A percentile compares a stretch with the other conserved stretches of the same genome.
These are phyloP conservation scores for Fusarium xyrophilum DNA, from an alignment of 2,329 filamentous ascomycete species.

Conservation along the genomic window DNA sequence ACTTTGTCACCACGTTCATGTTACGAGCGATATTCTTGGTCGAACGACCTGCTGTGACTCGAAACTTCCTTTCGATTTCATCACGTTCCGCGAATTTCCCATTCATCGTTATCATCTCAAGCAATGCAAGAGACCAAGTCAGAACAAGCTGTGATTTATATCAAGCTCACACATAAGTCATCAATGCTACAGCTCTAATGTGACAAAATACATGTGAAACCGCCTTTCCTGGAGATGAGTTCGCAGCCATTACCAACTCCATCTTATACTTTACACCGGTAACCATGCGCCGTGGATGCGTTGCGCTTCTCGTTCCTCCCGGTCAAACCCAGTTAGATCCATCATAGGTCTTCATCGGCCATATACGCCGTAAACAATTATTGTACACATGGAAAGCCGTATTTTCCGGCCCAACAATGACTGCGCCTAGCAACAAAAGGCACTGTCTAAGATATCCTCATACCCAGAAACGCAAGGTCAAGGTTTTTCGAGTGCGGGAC, in stretches of 20 bases:
- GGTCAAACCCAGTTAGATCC: slow-evolving; percentile 33
- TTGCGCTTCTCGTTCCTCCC: slow-evolving; percentile 28
- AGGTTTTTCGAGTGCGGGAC: slow-evolving; percentile 14
- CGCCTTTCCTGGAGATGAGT: slow-evolving; percentile 43
- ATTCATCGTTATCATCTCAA: neutral
- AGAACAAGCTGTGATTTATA: neutral
- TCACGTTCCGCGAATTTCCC: neutral
- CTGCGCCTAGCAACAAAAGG: slow-evolving; percentile 28
- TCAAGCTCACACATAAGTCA: slow-evolving; percentile 33
- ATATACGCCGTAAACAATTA: slow-evolving; percentile 41
- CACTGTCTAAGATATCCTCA: slow-evolving; percentile 27
- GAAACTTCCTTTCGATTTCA: neutral
- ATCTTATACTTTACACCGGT: slow-evolving; percentile 42
- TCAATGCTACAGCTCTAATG: slow-evolving; percentile 35
- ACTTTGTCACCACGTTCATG: too few species aligned
- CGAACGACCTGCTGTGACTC: neutral
- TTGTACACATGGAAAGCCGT: slow-evolving; percentile 39
- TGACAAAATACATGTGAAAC: slow-evolving; percentile 42
- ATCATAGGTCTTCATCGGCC: slow-evolving; percentile 34
- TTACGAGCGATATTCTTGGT: neutral
- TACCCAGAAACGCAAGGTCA: slow-evolving; percentile 15
- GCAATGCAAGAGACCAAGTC: neutral
- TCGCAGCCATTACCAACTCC: slow-evolving; percentile 39
- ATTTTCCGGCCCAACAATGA: slow-evolving; percentile 30
- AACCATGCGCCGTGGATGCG: slow-evolving; percentile 31